Evolutionary conservation across 2,329 filamentous ascomycete genomes (phyloP), one percentile per base, ranked within the genome.

Genomic region (Akanthomyces lecanii): DNA sequence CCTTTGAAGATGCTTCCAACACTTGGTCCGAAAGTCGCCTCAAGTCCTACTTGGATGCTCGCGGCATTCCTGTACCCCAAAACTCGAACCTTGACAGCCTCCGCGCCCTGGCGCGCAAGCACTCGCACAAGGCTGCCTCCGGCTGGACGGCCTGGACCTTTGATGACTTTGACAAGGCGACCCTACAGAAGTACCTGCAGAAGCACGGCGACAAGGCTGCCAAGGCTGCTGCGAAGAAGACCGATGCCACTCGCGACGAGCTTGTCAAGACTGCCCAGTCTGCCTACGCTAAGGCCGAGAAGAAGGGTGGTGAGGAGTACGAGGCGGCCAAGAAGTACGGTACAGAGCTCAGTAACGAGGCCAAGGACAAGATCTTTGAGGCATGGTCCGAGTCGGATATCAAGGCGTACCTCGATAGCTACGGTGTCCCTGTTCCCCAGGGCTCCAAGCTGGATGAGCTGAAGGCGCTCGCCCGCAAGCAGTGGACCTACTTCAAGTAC

Each of bases 381-480:
- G 85, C 84, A 0, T 94, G 90, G 90, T 89, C 82, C 62, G 82
- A 86, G 69, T 83, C 82, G 52, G 89, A 94, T 30, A 79, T 95
- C 65, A 93, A 94, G 80, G 78, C 84, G 1, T 94, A 93, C 71
- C 83, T 94, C 7, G 90, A 94, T 72, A 89, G 86, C 65, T 94
- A 92, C 67, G 91, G 91, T 44, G 78, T 94, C 47, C 75, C 80
- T 5, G 80, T 84, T 47, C 88, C 87, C 50, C 88, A 91, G 72
- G 87, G 87, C 6, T 87, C 86, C 21, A 88, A 79, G 63, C 69
- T 86, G 62, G 89, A 93, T 64, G 83, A 92, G 71, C 80, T 94
- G 23, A 85, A 85, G 65, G 89, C 89, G 10, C 80, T 85, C 64
- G 90, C 89, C 18, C 86, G 89, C 67, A 88, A 87, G 73, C 88